phyloP scores from a whole-genome alignment of 148 eudicot species.

The Chenopodium album region DNA sequence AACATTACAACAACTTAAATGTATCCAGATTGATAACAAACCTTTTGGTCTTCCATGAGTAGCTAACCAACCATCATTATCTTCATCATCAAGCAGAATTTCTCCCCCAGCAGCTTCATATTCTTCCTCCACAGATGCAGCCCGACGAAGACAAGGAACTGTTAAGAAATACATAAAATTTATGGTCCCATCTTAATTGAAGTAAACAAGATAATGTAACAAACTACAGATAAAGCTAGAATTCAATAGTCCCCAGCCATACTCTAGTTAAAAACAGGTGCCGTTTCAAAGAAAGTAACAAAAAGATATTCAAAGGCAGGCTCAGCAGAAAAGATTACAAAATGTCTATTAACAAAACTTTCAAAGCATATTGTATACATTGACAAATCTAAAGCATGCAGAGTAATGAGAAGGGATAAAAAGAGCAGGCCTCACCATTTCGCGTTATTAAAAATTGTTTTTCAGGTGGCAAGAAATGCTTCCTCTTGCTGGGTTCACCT shows the following conservation, averaged over 20 bases:
- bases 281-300: background rate
- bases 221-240: background rate
- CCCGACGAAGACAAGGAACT: slow-evolving; percentile 96
- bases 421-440: slow-evolving; percentile 54
- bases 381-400: background rate
- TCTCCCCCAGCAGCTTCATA: slow-evolving; percentile 98
- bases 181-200: background rate
- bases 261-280: too few species aligned
- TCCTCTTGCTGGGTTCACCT: slow-evolving; percentile 93
- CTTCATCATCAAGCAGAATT: slow-evolving; percentile 84
- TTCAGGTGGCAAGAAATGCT: slow-evolving; percentile 72
- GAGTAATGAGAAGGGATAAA: background rate
- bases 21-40: slow-evolving; percentile 13
- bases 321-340: background rate
- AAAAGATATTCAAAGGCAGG: background rate
- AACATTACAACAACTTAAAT: background rate
- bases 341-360: background rate
- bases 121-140: slow-evolving; percentile 85
- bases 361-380: too few species aligned
- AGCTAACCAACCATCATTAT: slow-evolving; percentile 97
- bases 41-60: slow-evolving; percentile 98
- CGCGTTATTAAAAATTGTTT: slow-evolving; percentile 93
- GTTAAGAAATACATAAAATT: slow-evolving; percentile 16
- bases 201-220: background rate
- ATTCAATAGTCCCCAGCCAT: background rate